Evolutionary conservation across 192 early-diverging fungal genomes (phyloP), one percentile per base, ranked within the genome.

Genomic region (Coemansia sp.): DNA sequence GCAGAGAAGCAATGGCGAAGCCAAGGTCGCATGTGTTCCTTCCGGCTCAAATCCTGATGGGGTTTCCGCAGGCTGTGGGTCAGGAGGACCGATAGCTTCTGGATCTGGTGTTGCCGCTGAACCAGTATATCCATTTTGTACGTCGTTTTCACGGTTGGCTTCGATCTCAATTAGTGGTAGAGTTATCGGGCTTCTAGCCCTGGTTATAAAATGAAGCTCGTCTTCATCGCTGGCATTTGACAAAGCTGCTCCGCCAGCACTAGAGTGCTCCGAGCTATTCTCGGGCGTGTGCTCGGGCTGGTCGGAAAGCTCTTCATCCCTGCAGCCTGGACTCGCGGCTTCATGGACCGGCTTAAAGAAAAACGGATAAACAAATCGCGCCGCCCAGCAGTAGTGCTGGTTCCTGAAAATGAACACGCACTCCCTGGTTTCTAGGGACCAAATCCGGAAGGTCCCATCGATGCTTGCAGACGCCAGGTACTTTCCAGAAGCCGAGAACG

Each of bases 391-490:
- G 57, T 58, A 68, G 38, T 76, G 62, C 2, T 11, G 21, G 17
- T 61, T 45, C 17, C 10, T 34, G 51, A 60, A 69, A 6, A 39
- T 42, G 26, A 67, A 76, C 11, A 61, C 17, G 12, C n/a, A 41
- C 21, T 51, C 16, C 11, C 46, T 48, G 17, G 10, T 36, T 11
- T 45, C 14, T 43, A 61, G 40, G 3, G 65, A 61, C 72, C 72
- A 76, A n/a, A 69, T 23, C 23, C 66, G 58, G 12, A 60, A 23
- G 4, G 72, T 62, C 15, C 18, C 32, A 23, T 76, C 72, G 18
- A 76, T 76, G 37, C 72, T 76, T 12, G 72, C 66, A 0, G 72
- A 69, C 0, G 62, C 72, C 18, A 76, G 17, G 30, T 76, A 68
- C 17, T 39, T 36, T n/a, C 72, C 72, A 6, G 42, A 51, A 6